These are phyloP conservation scores for Penicillium vulpinum DNA, from an alignment of 2,329 filamentous ascomycete species.

Conservation along the genomic window DNA sequence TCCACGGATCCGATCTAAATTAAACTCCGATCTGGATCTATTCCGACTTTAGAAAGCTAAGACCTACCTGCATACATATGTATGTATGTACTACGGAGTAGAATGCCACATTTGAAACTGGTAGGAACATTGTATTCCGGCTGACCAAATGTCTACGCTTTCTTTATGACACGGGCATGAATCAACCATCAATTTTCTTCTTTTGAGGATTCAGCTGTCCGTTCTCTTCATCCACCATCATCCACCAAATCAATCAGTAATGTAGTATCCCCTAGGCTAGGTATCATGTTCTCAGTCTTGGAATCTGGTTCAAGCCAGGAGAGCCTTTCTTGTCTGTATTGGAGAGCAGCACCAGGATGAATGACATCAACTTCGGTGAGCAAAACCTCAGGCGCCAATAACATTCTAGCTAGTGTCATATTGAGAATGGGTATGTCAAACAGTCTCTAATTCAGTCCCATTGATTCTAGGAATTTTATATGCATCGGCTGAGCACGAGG, in stretches of 20 bases:
- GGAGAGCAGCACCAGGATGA: not conserved
- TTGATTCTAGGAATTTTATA: not conserved
- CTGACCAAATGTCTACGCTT: too few relatives aligned
- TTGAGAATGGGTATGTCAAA: not conserved
- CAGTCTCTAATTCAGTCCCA: not conserved
- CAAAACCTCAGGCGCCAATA: not conserved
- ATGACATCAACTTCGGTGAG: not conserved
- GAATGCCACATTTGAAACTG: too few relatives aligned
- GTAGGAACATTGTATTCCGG: too few relatives aligned
- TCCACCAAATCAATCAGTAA: not conserved
- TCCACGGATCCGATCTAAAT: not conserved
- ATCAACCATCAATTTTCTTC: too few relatives aligned
- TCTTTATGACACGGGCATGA: too few relatives aligned
- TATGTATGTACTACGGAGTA: too few relatives aligned
- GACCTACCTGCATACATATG: not conserved
- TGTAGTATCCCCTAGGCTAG: not conserved
- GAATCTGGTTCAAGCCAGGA: not conserved
- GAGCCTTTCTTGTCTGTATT: not conserved
- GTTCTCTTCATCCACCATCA: not conserved
- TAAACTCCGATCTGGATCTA: not conserved
- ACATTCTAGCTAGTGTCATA: too few relatives aligned
- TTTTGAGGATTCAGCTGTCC: not conserved
- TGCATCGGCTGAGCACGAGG: not conserved
- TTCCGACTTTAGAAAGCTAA: not conserved
- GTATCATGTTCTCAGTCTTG: not conserved